Percentiles rank a stretch among this genome's conserved stretches.
Evolutionary conservation across 2,329 filamentous ascomycete genomes (phyloP).

Genomic region (Penicillium crustosum): DNA sequence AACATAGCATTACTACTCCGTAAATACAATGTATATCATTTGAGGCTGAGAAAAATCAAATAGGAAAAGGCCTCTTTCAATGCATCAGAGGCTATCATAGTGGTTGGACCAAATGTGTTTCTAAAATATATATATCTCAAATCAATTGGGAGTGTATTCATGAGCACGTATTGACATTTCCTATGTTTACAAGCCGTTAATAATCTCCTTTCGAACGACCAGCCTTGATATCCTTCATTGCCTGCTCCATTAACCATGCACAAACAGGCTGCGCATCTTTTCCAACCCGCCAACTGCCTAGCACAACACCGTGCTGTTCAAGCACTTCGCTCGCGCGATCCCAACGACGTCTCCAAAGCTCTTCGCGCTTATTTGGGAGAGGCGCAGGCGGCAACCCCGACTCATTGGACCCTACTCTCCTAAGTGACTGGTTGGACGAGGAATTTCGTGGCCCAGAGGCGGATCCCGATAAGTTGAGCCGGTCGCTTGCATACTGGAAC

Average conservation of each 20-base stretch:
- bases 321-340: slow-evolving; percentile 46
- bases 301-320: slow-evolving; percentile 42
- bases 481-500: slow-evolving; percentile 34
- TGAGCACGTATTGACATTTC: background rate
- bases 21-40: too few species aligned
- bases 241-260: slow-evolving; percentile 44
- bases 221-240: slow-evolving; percentile 29
- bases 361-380: slow-evolving; percentile 49
- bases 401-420: slow-evolving; percentile 14
- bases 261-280: slow-evolving; percentile 48
- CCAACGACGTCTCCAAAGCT: slow-evolving; percentile 52
- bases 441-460: slow-evolving; percentile 21
- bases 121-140: background rate
- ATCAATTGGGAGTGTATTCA: background rate
- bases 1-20: too few species aligned
- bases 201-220: background rate
- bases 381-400: slow-evolving; percentile 28
- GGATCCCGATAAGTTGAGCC: slow-evolving; percentile 25
- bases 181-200: background rate
- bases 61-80: background rate
- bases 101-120: background rate
- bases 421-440: slow-evolving; percentile 20
- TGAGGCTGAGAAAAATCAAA: too few species aligned
- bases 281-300: slow-evolving; percentile 49
- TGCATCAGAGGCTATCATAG: background rate